Percentiles rank a stretch among this genome's conserved stretches.
phyloP scores from a whole-genome alignment of 257 asterid species.

The Solanum paucissectum region DNA sequence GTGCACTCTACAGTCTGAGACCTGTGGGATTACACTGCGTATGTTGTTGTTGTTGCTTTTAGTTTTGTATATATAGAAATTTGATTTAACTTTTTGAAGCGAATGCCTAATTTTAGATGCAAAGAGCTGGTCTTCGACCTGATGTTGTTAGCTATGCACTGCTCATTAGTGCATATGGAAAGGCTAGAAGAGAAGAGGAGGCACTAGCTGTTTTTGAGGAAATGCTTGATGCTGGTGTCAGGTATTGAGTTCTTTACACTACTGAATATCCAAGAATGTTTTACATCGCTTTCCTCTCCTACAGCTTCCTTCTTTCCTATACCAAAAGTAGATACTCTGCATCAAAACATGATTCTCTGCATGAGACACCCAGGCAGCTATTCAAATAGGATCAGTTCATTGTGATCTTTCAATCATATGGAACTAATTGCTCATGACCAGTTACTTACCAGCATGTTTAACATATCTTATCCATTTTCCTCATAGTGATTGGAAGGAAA shows the following conservation, averaged over 20 bases:
- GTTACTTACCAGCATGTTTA: neutral
- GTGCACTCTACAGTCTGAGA: neutral
- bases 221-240: conserved; percentile 98
- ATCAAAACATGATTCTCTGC: neutral
- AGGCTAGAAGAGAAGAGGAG: conserved; percentile 98
- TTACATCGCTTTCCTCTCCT: neutral
- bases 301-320: neutral
- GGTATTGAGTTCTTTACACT: conserved; percentile 23
- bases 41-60: neutral
- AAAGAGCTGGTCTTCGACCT: conserved; percentile 59
- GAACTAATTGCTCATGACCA: neutral
- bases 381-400: neutral
- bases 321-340: neutral
- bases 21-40: neutral
- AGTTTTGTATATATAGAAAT: neutral
- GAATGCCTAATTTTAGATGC: conserved; percentile 53
- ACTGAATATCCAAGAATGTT: neutral
- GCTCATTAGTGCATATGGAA: conserved; percentile 82
- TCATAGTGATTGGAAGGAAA: neutral
- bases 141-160: conserved; percentile 94
- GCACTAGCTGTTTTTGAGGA: conserved; percentile 95
- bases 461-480: neutral
- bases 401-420: neutral
- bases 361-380: neutral
- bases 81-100: conserved; percentile 6